Conservation (phyloP, 169 alveolate species). For the Eimeria acervulina region DNA sequence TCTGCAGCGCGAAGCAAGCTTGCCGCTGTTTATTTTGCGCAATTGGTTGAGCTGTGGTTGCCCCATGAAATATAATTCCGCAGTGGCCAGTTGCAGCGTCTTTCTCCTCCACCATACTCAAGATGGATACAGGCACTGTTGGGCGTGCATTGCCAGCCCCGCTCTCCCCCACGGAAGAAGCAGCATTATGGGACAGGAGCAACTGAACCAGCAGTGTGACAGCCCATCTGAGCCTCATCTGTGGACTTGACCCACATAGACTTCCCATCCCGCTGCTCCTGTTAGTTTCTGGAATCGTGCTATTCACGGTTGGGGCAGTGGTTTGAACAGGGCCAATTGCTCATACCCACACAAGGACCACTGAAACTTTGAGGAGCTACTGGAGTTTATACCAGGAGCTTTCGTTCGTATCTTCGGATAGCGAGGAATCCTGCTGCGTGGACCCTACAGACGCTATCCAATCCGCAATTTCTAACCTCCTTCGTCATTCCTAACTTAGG, state of each 20-base stretch:
- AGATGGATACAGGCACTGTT: background rate
- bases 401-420: background rate
- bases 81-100: constrained; percentile 39
- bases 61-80: constrained; percentile 20
- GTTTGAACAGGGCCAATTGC: background rate
- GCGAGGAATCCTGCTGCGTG: background rate
- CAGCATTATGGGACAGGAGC: background rate
- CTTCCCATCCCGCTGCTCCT: constrained; percentile 9
- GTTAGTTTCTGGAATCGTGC: background rate
- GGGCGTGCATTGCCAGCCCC: background rate
- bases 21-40: constrained; percentile 59
- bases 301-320: background rate
- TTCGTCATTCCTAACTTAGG: constrained; percentile 13
- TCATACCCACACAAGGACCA: background rate
- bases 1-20: constrained; percentile 68
- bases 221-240: constrained; percentile 50
- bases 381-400: background rate
- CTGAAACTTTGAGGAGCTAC: background rate
- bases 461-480: background rate
- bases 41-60: background rate
- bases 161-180: background rate
- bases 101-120: constrained; percentile 2
- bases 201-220: constrained; percentile 24
- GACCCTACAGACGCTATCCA: background rate
- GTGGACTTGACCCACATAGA: background rate